Percentiles rank a stretch among this genome's conserved stretches.
Conservation (phyloP, 2,329 filamentous ascomycete species). For the Pestalotiopsis fici region DNA sequence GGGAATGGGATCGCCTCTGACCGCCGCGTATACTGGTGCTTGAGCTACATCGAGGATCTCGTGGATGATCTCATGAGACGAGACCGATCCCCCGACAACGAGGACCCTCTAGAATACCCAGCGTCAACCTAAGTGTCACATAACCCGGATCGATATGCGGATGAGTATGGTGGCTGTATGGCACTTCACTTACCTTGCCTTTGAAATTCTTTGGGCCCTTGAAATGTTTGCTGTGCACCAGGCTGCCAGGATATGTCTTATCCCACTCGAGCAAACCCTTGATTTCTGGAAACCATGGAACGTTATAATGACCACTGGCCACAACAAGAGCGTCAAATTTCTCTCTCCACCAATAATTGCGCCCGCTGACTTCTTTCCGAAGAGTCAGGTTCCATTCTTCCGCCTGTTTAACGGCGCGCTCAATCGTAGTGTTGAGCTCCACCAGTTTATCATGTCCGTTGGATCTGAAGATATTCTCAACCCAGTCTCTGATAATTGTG, state of each 20-base stretch:
- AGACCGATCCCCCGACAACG: conserved; percentile 59
- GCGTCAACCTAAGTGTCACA: neutral
- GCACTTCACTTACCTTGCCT: conserved; percentile 28
- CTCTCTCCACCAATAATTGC: conserved; percentile 40
- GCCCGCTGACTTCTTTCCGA: conserved; percentile 38
- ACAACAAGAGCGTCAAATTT: conserved; percentile 65
- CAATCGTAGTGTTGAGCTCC: conserved; percentile 57
- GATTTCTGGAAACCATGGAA: conserved; percentile 61
- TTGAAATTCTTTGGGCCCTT: conserved; percentile 36
- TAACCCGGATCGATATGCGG: neutral
- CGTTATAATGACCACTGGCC: conserved; percentile 66
- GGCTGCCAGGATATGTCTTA: conserved; percentile 44
- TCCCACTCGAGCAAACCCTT: conserved; percentile 60
- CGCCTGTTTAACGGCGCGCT: conserved; percentile 47
- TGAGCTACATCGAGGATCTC: conserved; percentile 48
- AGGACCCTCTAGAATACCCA: conserved; percentile 44
- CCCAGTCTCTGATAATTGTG: conserved; percentile 52
- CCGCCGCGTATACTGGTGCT: conserved; percentile 49
- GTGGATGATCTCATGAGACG: conserved; percentile 57
- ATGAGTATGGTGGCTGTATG: too few relatives aligned
- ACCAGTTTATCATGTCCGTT: conserved; percentile 34
- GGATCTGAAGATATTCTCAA: conserved; percentile 40
- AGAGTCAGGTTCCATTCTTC: conserved; percentile 51
- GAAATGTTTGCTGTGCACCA: conserved; percentile 73
- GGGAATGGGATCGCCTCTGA: conserved; percentile 44